These are phyloP conservation scores for Taphrina deformans DNA, from an alignment of 1,139 yeast genomes.

Conservation along the genomic window DNA sequence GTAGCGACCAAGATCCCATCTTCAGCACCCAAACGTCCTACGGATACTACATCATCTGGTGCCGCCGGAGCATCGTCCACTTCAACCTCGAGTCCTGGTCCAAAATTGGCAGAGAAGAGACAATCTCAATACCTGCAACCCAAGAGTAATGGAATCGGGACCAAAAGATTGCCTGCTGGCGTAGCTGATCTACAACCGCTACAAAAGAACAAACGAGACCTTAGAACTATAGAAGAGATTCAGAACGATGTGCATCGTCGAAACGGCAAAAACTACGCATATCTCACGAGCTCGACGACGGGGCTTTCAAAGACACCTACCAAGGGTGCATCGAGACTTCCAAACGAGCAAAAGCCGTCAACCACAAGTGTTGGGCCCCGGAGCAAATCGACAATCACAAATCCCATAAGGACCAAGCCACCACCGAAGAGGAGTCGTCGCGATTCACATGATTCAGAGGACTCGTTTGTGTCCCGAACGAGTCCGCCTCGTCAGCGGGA, in stretches of 20 bases:
- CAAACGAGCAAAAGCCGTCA: neutral
- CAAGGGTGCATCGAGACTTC: neutral
- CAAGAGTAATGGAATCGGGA: neutral
- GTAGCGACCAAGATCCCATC: neutral
- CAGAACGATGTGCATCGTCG: slow-evolving; percentile 30
- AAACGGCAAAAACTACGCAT: slow-evolving; percentile 24
- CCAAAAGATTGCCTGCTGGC: neutral
- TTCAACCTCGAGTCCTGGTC: neutral
- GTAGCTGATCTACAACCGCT: slow-evolving; percentile 13
- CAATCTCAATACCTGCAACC: neutral
- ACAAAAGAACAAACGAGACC: slow-evolving; percentile 27
- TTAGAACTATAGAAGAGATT: slow-evolving; percentile 27
- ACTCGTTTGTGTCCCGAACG: neutral
- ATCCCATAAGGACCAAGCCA: neutral
- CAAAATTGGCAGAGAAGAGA: neutral
- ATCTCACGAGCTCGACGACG: neutral
- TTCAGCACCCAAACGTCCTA: neutral
- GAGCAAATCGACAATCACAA: neutral
- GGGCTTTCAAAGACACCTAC: neutral
- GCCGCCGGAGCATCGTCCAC: neutral
- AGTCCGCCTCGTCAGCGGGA: neutral
- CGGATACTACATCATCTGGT: neutral
- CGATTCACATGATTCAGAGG: slow-evolving; percentile 7
- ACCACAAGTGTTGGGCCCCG: neutral
- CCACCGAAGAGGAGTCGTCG: slow-evolving; percentile 45